These are phyloP conservation scores for Mucor racemosus DNA, from an alignment of 371 early-diverging fungal species.

Conservation along the genomic window DNA sequence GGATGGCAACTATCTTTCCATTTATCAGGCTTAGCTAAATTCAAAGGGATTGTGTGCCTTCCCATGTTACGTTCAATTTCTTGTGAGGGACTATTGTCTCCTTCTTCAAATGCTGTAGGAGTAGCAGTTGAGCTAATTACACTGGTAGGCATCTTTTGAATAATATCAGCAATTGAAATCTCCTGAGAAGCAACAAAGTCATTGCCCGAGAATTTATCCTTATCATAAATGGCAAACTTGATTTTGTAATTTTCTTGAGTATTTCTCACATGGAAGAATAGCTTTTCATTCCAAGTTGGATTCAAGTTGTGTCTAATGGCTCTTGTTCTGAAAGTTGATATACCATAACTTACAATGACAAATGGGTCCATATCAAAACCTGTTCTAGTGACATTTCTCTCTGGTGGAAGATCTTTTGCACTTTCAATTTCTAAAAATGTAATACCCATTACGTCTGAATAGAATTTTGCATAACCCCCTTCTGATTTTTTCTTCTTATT, in stretches of 20 bases:
- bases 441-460: constrained; percentile 58
- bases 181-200: constrained; percentile 71
- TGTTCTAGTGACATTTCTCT: constrained; percentile 61
- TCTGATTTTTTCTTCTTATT: background rate
- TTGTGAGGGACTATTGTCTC: constrained; percentile 18
- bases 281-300: constrained; percentile 74
- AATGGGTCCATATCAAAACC: constrained; percentile 88
- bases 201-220: constrained; percentile 76
- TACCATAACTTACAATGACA: constrained; percentile 75
- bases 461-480: constrained; percentile 15
- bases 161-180: constrained; percentile 47
- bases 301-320: constrained; percentile 68
- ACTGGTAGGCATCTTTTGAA: constrained; percentile 22
- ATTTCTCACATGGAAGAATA: constrained; percentile 69
- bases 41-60: constrained; percentile 42
- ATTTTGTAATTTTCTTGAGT: constrained; percentile 63
- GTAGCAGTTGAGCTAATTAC: background rate
- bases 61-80: constrained; percentile 56
- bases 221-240: constrained; percentile 76
- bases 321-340: constrained; percentile 72
- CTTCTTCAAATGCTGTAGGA: background rate
- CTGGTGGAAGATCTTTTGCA: constrained; percentile 67
- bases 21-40: constrained; percentile 38
- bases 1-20: constrained; percentile 46
- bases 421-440: constrained; percentile 67